These are phyloP conservation scores for Proliferodiscus dingleyae DNA, from an alignment of 2,329 filamentous ascomycete species.

Conservation along the genomic window DNA sequence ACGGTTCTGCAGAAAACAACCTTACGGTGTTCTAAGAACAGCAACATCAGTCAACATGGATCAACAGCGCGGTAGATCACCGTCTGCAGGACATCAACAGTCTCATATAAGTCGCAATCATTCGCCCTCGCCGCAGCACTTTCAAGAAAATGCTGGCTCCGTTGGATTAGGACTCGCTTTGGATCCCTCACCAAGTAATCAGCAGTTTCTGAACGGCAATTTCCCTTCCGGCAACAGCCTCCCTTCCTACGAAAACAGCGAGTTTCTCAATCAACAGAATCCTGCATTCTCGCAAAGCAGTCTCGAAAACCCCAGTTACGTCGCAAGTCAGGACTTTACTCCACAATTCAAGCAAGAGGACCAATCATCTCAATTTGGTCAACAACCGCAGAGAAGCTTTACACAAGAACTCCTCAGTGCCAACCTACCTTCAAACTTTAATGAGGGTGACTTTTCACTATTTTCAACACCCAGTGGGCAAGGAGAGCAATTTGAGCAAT, in stretches of 20 bases:
- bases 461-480: slow-evolving; percentile 52
- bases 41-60: slow-evolving; percentile 40
- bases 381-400: slow-evolving; percentile 45
- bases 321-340: slow-evolving; percentile 25
- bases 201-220: slow-evolving; percentile 43
- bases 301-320: slow-evolving; percentile 23
- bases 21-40: slow-evolving; percentile 30
- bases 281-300: slow-evolving; percentile 26
- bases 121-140: slow-evolving; percentile 54
- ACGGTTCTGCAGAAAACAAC: slow-evolving; percentile 17
- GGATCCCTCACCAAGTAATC: slow-evolving; percentile 41
- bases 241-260: slow-evolving; percentile 33
- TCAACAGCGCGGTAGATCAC: slow-evolving; percentile 57
- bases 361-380: slow-evolving; percentile 31
- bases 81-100: slow-evolving; percentile 51
- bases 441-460: slow-evolving; percentile 57
- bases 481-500: slow-evolving; percentile 55
- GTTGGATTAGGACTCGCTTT: slow-evolving; percentile 53
- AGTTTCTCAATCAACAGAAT: slow-evolving; percentile 41
- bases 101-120: slow-evolving; percentile 65
- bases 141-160: slow-evolving; percentile 44
- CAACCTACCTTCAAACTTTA: slow-evolving; percentile 47
- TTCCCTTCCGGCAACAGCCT: slow-evolving; percentile 29
- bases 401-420: slow-evolving; percentile 43
- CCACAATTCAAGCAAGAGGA: slow-evolving; percentile 31